phyloP scores from a whole-genome alignment of 2,329 filamentous ascomycete species.

The Verticillium tricorpus region DNA sequence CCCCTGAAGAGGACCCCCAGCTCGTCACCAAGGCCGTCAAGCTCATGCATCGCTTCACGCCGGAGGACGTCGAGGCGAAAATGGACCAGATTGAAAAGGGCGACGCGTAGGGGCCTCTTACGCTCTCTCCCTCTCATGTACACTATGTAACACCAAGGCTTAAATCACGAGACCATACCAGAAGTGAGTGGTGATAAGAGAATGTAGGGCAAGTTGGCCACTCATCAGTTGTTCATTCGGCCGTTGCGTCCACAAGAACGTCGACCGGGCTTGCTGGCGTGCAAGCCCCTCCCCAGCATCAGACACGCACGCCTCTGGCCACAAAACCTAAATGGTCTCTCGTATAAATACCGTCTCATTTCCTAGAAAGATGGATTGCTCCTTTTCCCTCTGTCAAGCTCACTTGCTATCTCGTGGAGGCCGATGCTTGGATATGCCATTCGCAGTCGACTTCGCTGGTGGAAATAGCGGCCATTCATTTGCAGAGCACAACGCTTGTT shows the following conservation, averaged over 20 bases:
- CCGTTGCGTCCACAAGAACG: neutral
- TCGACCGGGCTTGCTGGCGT: neutral
- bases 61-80: constrained; percentile 59
- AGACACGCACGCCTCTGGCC: neutral
- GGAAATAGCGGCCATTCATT: neutral
- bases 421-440: neutral
- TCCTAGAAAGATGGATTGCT: neutral
- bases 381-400: neutral
- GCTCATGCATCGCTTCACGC: constrained; percentile 73
- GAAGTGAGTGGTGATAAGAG: neutral
- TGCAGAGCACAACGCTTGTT: neutral
- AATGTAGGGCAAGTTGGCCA: neutral
- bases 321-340: neutral
- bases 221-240: neutral
- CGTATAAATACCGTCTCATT: neutral
- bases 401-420: neutral
- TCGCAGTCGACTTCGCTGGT: neutral
- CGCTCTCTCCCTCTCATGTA: neutral
- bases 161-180: neutral
- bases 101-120: neutral
- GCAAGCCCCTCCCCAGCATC: neutral
- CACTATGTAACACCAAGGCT: neutral
- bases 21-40: constrained; percentile 59
- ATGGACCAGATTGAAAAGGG: constrained; percentile 57
- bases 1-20: constrained; percentile 46